Evolutionary conservation across 2,329 filamentous ascomycete species (phyloP).

Genomic region (Fusarium palustre): DNA sequence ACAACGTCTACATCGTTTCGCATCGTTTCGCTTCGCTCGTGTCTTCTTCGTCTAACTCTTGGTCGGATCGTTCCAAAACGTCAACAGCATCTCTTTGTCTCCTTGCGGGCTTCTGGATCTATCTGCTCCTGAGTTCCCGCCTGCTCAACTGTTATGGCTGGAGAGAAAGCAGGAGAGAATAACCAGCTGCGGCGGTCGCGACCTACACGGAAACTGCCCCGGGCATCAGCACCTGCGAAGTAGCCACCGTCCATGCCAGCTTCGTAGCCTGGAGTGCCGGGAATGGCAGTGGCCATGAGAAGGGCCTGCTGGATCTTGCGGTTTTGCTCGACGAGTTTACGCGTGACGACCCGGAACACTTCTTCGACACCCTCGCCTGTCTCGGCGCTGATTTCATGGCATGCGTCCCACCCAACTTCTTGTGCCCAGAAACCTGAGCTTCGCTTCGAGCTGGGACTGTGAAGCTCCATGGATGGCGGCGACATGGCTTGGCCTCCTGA

Average conservation of each 20-base stretch:
- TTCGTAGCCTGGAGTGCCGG: slow-evolving; percentile 62
- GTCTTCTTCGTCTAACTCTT: not conserved
- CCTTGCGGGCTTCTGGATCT: slow-evolving; percentile 42
- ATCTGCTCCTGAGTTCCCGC: slow-evolving; percentile 50
- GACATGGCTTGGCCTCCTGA: slow-evolving; percentile 33
- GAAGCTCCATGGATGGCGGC: slow-evolving; percentile 59
- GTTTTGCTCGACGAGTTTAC: slow-evolving; percentile 73
- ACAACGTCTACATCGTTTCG: slow-evolving; percentile 25
- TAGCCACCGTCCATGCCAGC: slow-evolving; percentile 61
- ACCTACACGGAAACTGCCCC: slow-evolving; percentile 67
- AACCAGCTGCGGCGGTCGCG: slow-evolving; percentile 70
- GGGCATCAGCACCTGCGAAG: slow-evolving; percentile 62
- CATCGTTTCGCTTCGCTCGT: slow-evolving; percentile 10
- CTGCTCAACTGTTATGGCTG: slow-evolving; percentile 62
- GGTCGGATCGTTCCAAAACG: not conserved
- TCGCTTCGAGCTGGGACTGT: slow-evolving; percentile 71
- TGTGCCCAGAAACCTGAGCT: slow-evolving; percentile 89
- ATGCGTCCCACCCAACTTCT: slow-evolving; percentile 95
- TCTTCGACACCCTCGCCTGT: slow-evolving; percentile 96
- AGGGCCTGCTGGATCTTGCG: slow-evolving; percentile 71
- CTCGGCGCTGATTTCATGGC: slow-evolving; percentile 95
- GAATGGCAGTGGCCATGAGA: slow-evolving; percentile 65
- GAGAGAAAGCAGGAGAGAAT: slow-evolving; percentile 66
- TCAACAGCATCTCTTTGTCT: slow-evolving; percentile 50
- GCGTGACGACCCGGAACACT: slow-evolving; percentile 80